phyloP scores from a whole-genome alignment of 1,284 basidiomycete species.

The Heterobasidion parviporum region DNA sequence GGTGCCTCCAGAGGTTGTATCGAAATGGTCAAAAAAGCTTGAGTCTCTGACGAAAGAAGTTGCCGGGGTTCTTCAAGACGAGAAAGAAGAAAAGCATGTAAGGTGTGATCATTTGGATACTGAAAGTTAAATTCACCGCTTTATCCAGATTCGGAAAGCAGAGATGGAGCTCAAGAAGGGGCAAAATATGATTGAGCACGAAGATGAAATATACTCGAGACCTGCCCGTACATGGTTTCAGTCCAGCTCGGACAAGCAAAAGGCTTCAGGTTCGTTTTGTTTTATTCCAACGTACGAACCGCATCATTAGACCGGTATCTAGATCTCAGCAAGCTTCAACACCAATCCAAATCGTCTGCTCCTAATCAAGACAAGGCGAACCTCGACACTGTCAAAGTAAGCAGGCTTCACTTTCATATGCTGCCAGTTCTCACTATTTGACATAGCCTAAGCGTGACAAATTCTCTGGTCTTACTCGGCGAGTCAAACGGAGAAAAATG shows the following conservation, averaged over 20 bases:
- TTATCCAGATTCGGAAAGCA: constrained; percentile 65
- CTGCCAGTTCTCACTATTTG: constrained; percentile 7
- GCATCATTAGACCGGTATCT: constrained; percentile 5
- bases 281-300: background rate
- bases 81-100: constrained; percentile 92
- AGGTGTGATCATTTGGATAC: constrained; percentile 12
- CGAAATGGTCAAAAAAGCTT: constrained; percentile 66
- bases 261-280: constrained; percentile 57
- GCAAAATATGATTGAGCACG: constrained; percentile 92
- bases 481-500: constrained; percentile 79
- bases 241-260: constrained; percentile 75
- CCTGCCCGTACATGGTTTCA: constrained; percentile 99
- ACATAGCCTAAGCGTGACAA: constrained; percentile 71
- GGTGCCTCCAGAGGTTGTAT: constrained; percentile 73
- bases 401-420: constrained; percentile 23
- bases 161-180: constrained; percentile 97
- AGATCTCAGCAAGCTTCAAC: constrained; percentile 69
- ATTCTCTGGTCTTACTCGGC: constrained; percentile 78
- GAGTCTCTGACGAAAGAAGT: constrained; percentile 76
- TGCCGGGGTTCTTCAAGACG: constrained; percentile 78
- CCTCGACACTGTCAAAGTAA: constrained; percentile 23
- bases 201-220: constrained; percentile 89
- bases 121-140: too few species aligned
- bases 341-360: constrained; percentile 46
- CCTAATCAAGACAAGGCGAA: constrained; percentile 15